Evolutionary conservation across 495 filamentous ascomycete species (phyloP), one percentile per base, ranked within the genome.

Genomic region (Aspergillus saccharolyticus): DNA sequence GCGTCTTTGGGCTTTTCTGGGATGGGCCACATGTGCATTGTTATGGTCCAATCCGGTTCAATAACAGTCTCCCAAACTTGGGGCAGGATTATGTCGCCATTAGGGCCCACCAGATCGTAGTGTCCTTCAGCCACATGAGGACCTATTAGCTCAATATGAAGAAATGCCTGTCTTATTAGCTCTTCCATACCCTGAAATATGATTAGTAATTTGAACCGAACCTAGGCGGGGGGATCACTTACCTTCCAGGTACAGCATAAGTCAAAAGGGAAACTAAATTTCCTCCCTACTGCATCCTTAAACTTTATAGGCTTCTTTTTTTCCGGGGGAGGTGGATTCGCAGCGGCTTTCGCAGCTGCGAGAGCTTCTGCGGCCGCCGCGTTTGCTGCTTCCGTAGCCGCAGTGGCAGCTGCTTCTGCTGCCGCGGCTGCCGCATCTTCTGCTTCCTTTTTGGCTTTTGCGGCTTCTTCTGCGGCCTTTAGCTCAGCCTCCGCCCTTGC

Each of bases 1-100:
- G 73, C 66, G 16, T 68, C 67, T 49, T 76, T 76, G 15, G 77
- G 76, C 53, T 79, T 78, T 61, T 86, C 85, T 4, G 82, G 83
- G 78, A 96, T 88, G 5, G 93, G 91, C 92, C 92, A 97, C 90
- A 96, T 94, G 61, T 95, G 89, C 93, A 96, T 96, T 3, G 86
- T 91, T 63, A 97, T 87, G 42, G 82, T 78, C 90, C 89, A 96
- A 67, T 92, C 90, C 6, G 90, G 90, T 70, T 94, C 83, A 45
- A 96, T 74, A 47, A 91, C 85, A 53, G 83, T 89, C 56, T 94
- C 90, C 90, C 90, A 96, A 8, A 94, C 84, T 58, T 89, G 83
- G 7, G 89, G 90, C 19, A 96, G 84, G 60, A 96, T 90, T 62
- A 96, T 94, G 62, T 93, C 89, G 54, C 87, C 88, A 66, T 93